Evolutionary conservation across 192 early-diverging fungal genomes (phyloP).

Genomic region (Fimicolochytrium jonesii): DNA sequence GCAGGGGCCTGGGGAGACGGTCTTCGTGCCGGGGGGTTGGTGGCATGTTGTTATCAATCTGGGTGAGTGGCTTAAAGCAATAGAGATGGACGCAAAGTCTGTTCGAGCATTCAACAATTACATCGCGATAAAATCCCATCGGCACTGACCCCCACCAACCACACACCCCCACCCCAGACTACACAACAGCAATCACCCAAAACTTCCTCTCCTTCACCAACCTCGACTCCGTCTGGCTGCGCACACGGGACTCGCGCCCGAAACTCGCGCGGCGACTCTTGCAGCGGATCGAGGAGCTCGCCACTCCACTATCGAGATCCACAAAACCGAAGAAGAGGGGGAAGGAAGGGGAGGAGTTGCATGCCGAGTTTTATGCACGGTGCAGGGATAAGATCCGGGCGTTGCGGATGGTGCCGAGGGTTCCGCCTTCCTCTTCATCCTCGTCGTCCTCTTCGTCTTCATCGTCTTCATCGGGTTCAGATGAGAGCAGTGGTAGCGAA

Average conservation of each 20-base stretch:
- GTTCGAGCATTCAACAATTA: too few relatives aligned
- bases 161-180: constrained; percentile 37
- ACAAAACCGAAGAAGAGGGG: too few relatives aligned
- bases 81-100: too few relatives aligned
- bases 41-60: constrained; percentile 76
- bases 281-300: constrained; percentile 12
- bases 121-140: too few relatives aligned
- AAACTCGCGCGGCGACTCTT: constrained; percentile 22
- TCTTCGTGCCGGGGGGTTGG: constrained; percentile 82
- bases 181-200: constrained; percentile 75
- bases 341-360: too few relatives aligned
- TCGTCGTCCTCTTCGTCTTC: not conserved
- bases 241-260: constrained; percentile 48
- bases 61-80: too few relatives aligned
- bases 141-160: not conserved
- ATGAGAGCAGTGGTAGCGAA: too few relatives aligned
- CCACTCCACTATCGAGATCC: too few relatives aligned
- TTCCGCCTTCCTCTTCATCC: not conserved
- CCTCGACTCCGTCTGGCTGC: constrained; percentile 64
- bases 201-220: constrained; percentile 69
- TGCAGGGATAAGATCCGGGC: not conserved
- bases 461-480: not conserved
- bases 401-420: not conserved
- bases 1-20: constrained; percentile 72
- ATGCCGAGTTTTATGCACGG: not conserved